Base-by-base conservation (phyloP, 1,284 basidiomycete species). In the Ustilago crameri region DNA sequence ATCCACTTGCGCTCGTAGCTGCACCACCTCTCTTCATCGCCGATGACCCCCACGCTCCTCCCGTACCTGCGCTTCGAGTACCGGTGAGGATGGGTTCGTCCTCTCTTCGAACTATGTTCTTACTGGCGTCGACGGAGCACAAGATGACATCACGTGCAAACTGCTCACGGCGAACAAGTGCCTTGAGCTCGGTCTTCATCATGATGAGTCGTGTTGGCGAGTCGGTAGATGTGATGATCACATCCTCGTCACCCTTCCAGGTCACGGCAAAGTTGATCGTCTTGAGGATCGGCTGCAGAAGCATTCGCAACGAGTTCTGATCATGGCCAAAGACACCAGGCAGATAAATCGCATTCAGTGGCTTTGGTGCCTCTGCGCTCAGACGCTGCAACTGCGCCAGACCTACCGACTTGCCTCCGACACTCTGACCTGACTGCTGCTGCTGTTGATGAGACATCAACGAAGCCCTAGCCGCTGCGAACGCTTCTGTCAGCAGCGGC, bases 221-320 rank as follows among this genome's bases (percentile, higher is more conserved):
- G 23, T 76, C 74, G 22, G 51, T 24, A 22, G 74, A 74, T 7
- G 76, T 75, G 41, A 79, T 34, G 10, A 79, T 23, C n/a, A 79
- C 78, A 49, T 79, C 75, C 45, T 79, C 76, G 45, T 79, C 76
- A 12, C 70, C 69, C 44, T 69, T 57, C 76, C 76, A 79, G 4
- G 64, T 68, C 12, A 76, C 44, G 1, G 38, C 18, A 54, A 75
- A 76, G 26, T 56, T 49, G 45, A 71, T 65, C 18, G 59, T 69
- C 9, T 53, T 49, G 23, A 73, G 54, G 20, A 66, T 43, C 5
- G 66, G 64, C 26, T 69, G 63, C 42, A 80, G 42, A 7, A 75
- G 64, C 32, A 35, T 30, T 24, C 64, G 56, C 20, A 80, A 48
- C 41, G 69, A 73, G 22, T 63, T 57, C 34, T 72, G 62, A 46